Conservation (phyloP, 2,329 filamentous ascomycete genomes). For the Epichloe festucae region DNA sequence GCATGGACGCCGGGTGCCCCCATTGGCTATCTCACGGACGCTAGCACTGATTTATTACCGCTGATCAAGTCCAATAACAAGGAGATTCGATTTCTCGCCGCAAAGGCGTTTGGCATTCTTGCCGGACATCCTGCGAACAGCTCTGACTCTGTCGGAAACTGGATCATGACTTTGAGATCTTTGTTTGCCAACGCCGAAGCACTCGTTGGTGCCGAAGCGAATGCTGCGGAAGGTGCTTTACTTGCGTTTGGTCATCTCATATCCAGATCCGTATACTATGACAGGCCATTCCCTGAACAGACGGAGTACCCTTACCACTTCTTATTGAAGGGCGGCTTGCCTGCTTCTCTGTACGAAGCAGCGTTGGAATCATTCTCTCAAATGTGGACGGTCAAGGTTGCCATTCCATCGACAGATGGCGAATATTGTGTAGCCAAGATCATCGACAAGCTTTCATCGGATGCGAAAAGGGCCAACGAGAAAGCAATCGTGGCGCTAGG, state of each 20-base stretch:
- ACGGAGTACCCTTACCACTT: slow-evolving; percentile 18
- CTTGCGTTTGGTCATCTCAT: slow-evolving; percentile 31
- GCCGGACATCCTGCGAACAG: slow-evolving; percentile 47
- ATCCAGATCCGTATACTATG: slow-evolving; percentile 33
- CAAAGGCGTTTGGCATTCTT: slow-evolving; percentile 64
- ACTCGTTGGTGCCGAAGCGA: slow-evolving; percentile 28
- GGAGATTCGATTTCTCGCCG: slow-evolving; percentile 50
- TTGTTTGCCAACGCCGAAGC: slow-evolving; percentile 33
- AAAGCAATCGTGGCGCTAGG: slow-evolving; percentile 72
- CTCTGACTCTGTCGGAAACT: slow-evolving; percentile 15
- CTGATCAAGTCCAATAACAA: slow-evolving; percentile 60
- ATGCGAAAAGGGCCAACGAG: slow-evolving; percentile 71
- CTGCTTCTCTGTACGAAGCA: slow-evolving; percentile 28
- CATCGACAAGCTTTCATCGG: slow-evolving; percentile 48
- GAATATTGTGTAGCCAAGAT: slow-evolving; percentile 28
- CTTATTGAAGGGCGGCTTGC: slow-evolving; percentile 17
- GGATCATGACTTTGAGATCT: slow-evolving; percentile 20
- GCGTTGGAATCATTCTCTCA: slow-evolving; percentile 32
- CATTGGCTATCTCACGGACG: slow-evolving; percentile 34
- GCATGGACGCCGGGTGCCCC: slow-evolving; percentile 37
- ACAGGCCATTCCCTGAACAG: slow-evolving; percentile 14
- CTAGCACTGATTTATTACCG: slow-evolving; percentile 39
- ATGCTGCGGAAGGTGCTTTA: slow-evolving; percentile 33
- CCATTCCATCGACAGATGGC: slow-evolving; percentile 18
- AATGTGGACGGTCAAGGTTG: slow-evolving; percentile 33